Percentiles rank a stretch among this genome's conserved stretches.
phyloP scores from a whole-genome alignment of 2,329 filamentous ascomycete genomes.

The Stemphylium vesicarium region DNA sequence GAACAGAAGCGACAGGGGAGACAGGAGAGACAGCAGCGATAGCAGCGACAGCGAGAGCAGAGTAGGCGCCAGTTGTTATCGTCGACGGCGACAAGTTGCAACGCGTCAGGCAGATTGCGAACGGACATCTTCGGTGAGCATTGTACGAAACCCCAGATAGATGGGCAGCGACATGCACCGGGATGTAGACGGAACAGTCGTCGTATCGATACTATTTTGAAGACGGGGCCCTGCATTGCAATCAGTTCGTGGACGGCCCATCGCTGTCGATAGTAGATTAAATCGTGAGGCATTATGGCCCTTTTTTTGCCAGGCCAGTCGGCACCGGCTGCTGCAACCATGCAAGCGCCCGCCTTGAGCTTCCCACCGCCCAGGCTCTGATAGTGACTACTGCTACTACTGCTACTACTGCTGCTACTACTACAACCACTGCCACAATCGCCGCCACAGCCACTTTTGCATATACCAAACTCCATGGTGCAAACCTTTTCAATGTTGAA shows the following conservation, averaged over 20 bases:
- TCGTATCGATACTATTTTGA: not conserved
- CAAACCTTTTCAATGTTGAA: too few relatives aligned
- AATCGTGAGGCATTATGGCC: not conserved
- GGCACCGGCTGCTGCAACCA: conserved; percentile 1
- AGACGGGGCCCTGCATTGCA: not conserved
- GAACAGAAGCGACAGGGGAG: too few relatives aligned
- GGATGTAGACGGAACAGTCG: not conserved
- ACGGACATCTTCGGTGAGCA: too few relatives aligned
- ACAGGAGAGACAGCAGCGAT: too few relatives aligned
- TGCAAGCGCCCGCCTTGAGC: conserved; percentile 7
- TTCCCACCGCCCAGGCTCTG: not conserved
- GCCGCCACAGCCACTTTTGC: not conserved
- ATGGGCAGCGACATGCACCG: not conserved
- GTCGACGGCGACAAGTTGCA: not conserved
- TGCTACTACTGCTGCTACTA: not conserved
- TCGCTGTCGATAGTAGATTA: not conserved
- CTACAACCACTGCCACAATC: not conserved
- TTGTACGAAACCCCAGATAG: not conserved
- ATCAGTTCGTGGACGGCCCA: not conserved
- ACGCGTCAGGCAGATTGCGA: conserved; percentile 9
- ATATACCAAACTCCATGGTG: not conserved
- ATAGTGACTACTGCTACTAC: not conserved
- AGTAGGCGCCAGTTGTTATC: conserved; percentile 8
- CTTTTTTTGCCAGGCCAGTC: not conserved
- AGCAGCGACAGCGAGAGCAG: too few relatives aligned